Percentiles rank a stretch among this genome's conserved stretches.
Evolutionary conservation across 805 yeast species (phyloP).

Genomic region (Scheffersomyces spartinae): DNA sequence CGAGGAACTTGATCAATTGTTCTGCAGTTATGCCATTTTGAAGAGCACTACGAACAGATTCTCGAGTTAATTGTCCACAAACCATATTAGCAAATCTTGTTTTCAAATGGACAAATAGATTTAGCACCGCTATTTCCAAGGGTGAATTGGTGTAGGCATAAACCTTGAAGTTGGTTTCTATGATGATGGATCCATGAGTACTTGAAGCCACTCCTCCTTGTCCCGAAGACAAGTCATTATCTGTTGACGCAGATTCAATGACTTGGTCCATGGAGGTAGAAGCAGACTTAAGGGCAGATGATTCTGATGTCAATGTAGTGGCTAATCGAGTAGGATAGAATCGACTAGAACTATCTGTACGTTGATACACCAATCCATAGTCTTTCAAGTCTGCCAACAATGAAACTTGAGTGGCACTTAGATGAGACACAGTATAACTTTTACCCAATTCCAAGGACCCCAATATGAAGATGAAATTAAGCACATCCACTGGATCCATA

Average conservation of each 20-base stretch:
- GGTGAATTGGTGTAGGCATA: conserved; percentile 94
- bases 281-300: conserved; percentile 59
- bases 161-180: conserved; percentile 88
- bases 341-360: conserved; percentile 39
- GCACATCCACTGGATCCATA: conserved; percentile 93
- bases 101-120: conserved; percentile 75
- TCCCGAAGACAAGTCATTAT: conserved; percentile 10
- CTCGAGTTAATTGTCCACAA: conserved; percentile 86
- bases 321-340: conserved; percentile 90
- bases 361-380: conserved; percentile 75
- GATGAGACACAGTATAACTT: conserved; percentile 59
- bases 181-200: conserved; percentile 58
- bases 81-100: conserved; percentile 87
- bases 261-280: conserved; percentile 68
- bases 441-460: conserved; percentile 89
- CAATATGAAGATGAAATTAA: conserved; percentile 85
- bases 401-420: conserved; percentile 69
- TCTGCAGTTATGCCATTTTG: conserved; percentile 88
- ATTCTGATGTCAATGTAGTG: conserved; percentile 79
- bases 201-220: conserved; percentile 10
- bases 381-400: conserved; percentile 87
- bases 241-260: conserved; percentile 20
- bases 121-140: conserved; percentile 83
- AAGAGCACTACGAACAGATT: conserved; percentile 77
- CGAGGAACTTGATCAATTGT: conserved; percentile 80